These are phyloP conservation scores for Aspergillus puulaauensis DNA, from an alignment of 2,329 filamentous ascomycete species.

Conservation along the genomic window DNA sequence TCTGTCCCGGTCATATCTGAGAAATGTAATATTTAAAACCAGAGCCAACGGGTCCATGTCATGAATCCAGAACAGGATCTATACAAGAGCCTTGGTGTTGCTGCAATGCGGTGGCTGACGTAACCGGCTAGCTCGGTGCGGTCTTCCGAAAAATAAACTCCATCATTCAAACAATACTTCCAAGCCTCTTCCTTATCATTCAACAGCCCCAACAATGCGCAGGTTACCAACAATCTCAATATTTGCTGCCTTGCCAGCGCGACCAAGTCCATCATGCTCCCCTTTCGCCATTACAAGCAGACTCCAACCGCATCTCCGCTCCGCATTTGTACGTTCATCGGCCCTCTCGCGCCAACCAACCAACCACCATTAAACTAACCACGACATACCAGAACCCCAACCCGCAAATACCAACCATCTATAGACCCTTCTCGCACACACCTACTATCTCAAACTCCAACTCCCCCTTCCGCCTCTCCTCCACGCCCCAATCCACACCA, in stretches of 20 bases:
- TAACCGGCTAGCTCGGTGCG: background rate
- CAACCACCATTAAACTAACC: background rate
- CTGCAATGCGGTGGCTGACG: background rate
- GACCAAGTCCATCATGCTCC: background rate
- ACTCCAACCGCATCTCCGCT: constrained; percentile 1
- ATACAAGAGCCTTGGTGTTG: background rate
- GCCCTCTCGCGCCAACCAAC: background rate
- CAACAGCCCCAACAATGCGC: constrained; percentile 1
- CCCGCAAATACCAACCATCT: background rate
- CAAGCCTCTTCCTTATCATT: background rate
- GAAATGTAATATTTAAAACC: background rate
- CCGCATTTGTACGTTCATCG: background rate
- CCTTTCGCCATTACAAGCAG: constrained; percentile 1
- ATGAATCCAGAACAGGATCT: background rate
- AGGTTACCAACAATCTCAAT: background rate
- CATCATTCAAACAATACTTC: background rate
- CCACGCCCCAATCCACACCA: constrained; percentile 4
- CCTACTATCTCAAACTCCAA: background rate
- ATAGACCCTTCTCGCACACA: constrained; percentile 10
- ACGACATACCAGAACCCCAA: background rate
- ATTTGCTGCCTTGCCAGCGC: background rate
- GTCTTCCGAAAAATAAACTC: background rate
- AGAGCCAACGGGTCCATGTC: background rate
- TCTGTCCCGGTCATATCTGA: background rate
- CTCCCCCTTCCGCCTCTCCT: constrained; percentile 19